Percentiles rank a stretch among this genome's conserved stretches.
phyloP scores from a whole-genome alignment of 768 basidiomycete genomes.

The Lactarius hengduanensis region DNA sequence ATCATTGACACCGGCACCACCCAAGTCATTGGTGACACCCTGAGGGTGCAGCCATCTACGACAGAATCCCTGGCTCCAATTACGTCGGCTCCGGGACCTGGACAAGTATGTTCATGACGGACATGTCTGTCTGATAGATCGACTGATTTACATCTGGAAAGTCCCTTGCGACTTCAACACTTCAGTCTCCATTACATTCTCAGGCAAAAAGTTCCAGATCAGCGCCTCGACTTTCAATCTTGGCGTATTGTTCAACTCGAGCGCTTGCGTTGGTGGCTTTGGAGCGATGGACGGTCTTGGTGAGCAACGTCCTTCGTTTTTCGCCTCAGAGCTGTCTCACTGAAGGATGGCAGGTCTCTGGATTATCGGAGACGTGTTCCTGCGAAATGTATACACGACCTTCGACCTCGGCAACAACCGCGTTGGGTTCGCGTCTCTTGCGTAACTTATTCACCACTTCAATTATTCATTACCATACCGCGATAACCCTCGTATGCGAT shows the following conservation, averaged over 20 bases:
- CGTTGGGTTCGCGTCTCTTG: neutral
- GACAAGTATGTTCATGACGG: neutral
- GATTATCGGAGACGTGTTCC: neutral
- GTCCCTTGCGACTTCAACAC: neutral
- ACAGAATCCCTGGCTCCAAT: neutral
- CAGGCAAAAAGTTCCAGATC: neutral
- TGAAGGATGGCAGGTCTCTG: neutral
- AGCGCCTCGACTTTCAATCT: neutral
- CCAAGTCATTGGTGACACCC: conserved; percentile 30
- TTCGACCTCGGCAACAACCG: neutral
- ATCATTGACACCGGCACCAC: conserved; percentile 38
- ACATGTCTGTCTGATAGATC: neutral
- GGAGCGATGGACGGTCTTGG: neutral
- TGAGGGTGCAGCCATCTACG: neutral
- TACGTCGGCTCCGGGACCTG: neutral
- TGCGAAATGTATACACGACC: neutral
- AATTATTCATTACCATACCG: too few relatives aligned
- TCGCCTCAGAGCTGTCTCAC: neutral
- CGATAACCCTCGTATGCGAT: too few relatives aligned
- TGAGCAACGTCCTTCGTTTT: neutral
- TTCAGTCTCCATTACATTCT: neutral
- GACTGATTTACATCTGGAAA: neutral
- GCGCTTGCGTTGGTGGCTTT: neutral
- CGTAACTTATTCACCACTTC: neutral
- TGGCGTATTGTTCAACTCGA: neutral